phyloP scores from a whole-genome alignment of 2,329 filamentous ascomycete genomes.

The Escovopsis sp. region DNA sequence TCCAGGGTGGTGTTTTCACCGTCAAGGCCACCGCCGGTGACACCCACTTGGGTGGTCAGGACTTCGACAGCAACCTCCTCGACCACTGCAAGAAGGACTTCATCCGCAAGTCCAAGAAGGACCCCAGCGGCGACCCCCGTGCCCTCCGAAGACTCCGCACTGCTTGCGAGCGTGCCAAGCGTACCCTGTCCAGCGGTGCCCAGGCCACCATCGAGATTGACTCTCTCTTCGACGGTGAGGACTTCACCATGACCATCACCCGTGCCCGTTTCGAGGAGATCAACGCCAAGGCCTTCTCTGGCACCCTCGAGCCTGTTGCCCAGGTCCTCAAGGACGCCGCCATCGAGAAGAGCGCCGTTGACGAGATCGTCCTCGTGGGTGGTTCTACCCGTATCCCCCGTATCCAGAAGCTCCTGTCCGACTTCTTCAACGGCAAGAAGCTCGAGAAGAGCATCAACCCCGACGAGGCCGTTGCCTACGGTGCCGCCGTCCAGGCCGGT shows the following conservation, averaged over 20 bases:
- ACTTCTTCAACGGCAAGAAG: constrained; percentile 99
- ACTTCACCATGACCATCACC: constrained; percentile 94
- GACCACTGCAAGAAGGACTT: constrained; percentile 98
- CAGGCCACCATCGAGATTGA: constrained; percentile 98
- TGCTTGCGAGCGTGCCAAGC: constrained; percentile 98
- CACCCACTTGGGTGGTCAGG: constrained; percentile 87
- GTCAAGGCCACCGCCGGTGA: constrained; percentile 98
- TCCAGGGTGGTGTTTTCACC: constrained; percentile 98
- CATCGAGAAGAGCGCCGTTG: constrained; percentile 80
- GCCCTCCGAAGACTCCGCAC: constrained; percentile 92
- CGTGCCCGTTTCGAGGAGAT: constrained; percentile 98
- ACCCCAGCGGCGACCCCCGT: constrained; percentile 70
- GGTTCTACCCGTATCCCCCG: constrained; percentile 97
- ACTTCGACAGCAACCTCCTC: constrained; percentile 91
- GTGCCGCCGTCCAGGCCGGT: constrained; percentile 96
- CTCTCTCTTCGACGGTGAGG: constrained; percentile 94
- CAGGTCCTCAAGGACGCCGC: constrained; percentile 89
- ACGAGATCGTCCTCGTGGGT: constrained; percentile 98
- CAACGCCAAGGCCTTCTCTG: constrained; percentile 87
- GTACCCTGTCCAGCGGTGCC: constrained; percentile 91
- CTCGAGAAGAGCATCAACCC: constrained; percentile 99
- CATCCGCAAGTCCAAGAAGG: constrained; percentile 57
- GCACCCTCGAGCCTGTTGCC: constrained; percentile 87
- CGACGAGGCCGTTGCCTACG: constrained; percentile 97
- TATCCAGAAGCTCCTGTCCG: constrained; percentile 97